Evolutionary conservation across 2,329 filamentous ascomycete genomes (phyloP), one percentile per base, ranked within the genome.

Genomic region (Aspergillus versicolor): DNA sequence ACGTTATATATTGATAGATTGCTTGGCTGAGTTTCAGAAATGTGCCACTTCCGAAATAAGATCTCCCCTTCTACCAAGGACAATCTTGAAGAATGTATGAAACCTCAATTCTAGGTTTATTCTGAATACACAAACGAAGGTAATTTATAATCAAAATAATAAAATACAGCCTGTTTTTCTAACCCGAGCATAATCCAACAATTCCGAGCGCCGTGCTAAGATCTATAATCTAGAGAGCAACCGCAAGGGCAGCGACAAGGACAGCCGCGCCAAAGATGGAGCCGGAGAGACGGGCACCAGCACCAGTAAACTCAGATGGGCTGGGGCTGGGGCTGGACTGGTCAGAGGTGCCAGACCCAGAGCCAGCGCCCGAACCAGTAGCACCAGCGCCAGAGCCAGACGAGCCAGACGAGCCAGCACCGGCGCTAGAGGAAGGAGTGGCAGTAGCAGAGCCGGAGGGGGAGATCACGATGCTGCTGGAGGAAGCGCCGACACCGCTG

Each of bases 231-330:
- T 55, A 55, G 22, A 55, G 46, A 50, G 53, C 53, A 17, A 55
- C 30, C 27, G 45, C 53, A 11, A 50, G 45, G 17, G 46, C 52
- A 42, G 55, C 49, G 50, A 57, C 57, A 27, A 57, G 51, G n/a
- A 61, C 37, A 3, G 52, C 57, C 11, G 57, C 59, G 21, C 59
- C 57, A 49, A 60, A 56, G 42, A 63, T 49, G 32, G 62, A 64
- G 57, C 58, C 55, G 17, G 62, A 58, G 24, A 64, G 52, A 32
- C 53, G 48, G 50, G 15, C 56, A 38, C 61, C 61, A 52, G 48
- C 50, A 47, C 55, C 53, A 32, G 58, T 61, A 24, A 57, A 57
- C 45, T 61, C 49, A 30, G 53, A 24, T 17, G 42, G 38, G 37
- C 54, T 41, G n/a, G 71, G 65, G 24, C 43, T 41, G 54, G 54